Percentiles rank a stretch among this genome's conserved stretches.
Conservation (phyloP, 768 basidiomycete genomes). For the Leccinum aurantiacum region DNA sequence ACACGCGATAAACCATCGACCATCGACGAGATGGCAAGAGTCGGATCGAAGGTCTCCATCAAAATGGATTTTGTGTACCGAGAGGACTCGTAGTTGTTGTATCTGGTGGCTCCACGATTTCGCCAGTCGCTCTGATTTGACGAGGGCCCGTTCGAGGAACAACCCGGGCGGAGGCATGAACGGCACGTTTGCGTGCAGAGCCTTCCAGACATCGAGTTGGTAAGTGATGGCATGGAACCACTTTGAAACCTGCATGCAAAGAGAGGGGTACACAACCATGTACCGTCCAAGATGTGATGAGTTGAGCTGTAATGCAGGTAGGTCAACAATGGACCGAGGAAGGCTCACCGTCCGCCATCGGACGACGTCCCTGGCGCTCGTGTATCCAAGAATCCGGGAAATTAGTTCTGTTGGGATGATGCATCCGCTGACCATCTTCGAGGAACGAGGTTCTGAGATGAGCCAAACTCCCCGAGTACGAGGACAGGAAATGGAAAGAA, state of each 20-base stretch:
- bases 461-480: no score
- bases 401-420: no score
- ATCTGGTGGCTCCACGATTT: not conserved
- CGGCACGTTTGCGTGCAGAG: not conserved
- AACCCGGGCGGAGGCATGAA: not conserved
- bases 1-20: not conserved
- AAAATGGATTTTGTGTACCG: not conserved
- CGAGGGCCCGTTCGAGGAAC: not conserved
- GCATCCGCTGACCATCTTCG: no score
- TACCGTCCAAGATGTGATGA: no score
- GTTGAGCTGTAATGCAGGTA: no score
- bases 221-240: not conserved
- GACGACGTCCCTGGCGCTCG: no score
- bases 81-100: not conserved
- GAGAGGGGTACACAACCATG: no score
- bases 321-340: no score
- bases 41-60: not conserved
- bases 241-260: not conserved
- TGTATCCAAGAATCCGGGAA: no score
- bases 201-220: not conserved
- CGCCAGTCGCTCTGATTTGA: not conserved
- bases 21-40: not conserved
- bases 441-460: no score
- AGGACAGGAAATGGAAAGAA: no score
- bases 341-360: no score